Conservation (phyloP, 2,329 filamentous ascomycete genomes). For the Pseudogymnoascus sp. region DNA sequence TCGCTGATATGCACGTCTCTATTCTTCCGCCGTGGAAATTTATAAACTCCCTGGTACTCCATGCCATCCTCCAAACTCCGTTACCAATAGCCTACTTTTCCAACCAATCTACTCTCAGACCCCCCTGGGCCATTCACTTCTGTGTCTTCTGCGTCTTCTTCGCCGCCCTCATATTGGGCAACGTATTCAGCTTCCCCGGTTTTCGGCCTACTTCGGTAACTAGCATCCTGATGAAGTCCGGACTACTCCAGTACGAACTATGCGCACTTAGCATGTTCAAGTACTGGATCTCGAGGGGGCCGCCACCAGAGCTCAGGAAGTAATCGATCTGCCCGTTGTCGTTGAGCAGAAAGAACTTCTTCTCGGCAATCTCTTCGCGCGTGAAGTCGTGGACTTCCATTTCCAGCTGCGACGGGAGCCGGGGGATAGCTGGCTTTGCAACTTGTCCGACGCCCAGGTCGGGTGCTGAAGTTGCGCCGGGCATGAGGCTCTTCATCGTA, state of each 20-base stretch:
- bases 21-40: neutral
- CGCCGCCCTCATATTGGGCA: constrained; percentile 53
- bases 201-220: constrained; percentile 79
- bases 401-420: constrained; percentile 66
- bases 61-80: neutral
- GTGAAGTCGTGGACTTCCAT: constrained; percentile 94
- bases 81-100: neutral
- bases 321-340: constrained; percentile 97
- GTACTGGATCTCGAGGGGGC: constrained; percentile 90
- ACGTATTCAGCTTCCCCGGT: constrained; percentile 56
- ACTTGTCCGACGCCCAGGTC: constrained; percentile 37
- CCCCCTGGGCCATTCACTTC: neutral
- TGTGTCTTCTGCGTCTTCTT: constrained; percentile 35
- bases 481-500: constrained; percentile 56
- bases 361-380: constrained; percentile 85
- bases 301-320: constrained; percentile 75
- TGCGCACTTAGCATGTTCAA: constrained; percentile 95
- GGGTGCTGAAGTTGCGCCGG: constrained; percentile 35
- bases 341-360: constrained; percentile 79
- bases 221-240: constrained; percentile 83
- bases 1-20: neutral
- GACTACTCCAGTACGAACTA: constrained; percentile 84
- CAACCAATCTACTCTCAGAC: neutral
- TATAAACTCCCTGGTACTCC: neutral
- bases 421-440: constrained; percentile 32